Evolutionary conservation across 2,329 filamentous ascomycete genomes (phyloP), one percentile per base, ranked within the genome.

Genomic region (Amylocarpus encephaloides): DNA sequence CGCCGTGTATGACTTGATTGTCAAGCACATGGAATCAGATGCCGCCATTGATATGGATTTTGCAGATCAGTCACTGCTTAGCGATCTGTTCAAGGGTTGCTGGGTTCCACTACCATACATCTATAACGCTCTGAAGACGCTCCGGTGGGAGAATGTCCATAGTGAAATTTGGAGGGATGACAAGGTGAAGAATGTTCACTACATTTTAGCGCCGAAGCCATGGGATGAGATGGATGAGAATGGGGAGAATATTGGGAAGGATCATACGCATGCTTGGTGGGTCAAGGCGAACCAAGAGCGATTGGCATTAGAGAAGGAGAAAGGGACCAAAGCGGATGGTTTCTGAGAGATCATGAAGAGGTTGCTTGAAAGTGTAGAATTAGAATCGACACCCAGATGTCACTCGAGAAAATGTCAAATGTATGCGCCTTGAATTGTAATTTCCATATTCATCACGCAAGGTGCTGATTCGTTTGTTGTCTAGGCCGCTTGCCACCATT

Each of bases 71-170:
- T 73, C 71, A 30, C 68, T 83, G 43, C 70, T 83, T 16, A 74
- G 75, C 3, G 74, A 77, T 43, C 65, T 81, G 18, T 83, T 77
- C 66, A 65, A 65, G 10, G 74, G 70, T 32, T 70, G 77, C 32
- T 83, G 80, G 80, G 74, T 78, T 11, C 63, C 75, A 5, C 68
- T 83, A 58, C 78, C 79, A 1, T 83, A 82, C 58, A 67, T 74
- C 12, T 83, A 82, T 64, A 83, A 83, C 57, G 80, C 78, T 9
- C 71, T 83, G 54, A 82, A 83, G 73, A 82, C 80, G 13, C 53
- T 83, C 69, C 67, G 77, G 13, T 72, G 72, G 69, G 59, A 69
- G 13, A 71, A 68, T 11, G 77, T 81, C 29, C 80, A 83, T 59
- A 64, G 67, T 26, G 61, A 67, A 49, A 77, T 83, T 50, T 83